Percentiles rank a stretch among this genome's conserved stretches.
Evolutionary conservation across 2,329 filamentous ascomycete species (phyloP).

Genomic region (Whalleya microplaca): DNA sequence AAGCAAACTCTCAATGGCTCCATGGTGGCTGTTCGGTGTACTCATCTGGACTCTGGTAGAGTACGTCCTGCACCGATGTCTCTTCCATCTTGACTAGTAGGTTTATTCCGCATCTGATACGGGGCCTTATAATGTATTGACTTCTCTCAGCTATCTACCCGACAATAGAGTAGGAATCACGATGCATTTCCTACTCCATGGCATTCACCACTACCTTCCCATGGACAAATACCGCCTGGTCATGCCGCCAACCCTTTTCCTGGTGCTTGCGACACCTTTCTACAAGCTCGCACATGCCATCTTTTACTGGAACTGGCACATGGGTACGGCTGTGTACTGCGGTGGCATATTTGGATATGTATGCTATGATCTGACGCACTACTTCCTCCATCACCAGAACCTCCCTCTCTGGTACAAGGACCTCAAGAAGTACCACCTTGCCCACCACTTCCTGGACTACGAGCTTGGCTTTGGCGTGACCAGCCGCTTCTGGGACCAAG

Average conservation of each 20-base stretch:
- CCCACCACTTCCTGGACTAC: constrained; percentile 97
- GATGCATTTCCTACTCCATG: constrained; percentile 90
- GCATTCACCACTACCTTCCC: constrained; percentile 97
- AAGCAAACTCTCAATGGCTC: constrained; percentile 49
- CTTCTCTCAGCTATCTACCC: constrained; percentile 70
- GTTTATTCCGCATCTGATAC: constrained; percentile 38
- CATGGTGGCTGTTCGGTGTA: constrained; percentile 73
- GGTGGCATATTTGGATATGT: constrained; percentile 95
- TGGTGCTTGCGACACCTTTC: constrained; percentile 83
- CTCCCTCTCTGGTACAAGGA: constrained; percentile 87
- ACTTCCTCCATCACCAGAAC: constrained; percentile 96
- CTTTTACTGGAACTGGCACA: constrained; percentile 84
- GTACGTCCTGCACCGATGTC: constrained; percentile 83
- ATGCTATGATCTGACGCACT: constrained; percentile 96
- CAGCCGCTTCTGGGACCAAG: constrained; percentile 89
- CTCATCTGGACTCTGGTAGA: constrained; percentile 88
- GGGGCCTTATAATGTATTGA: constrained; percentile 34
- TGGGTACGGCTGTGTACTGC: constrained; percentile 77
- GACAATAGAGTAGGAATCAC: constrained; percentile 89
- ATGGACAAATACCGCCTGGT: constrained; percentile 98
- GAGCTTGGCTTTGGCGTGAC: constrained; percentile 97
- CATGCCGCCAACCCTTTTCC: constrained; percentile 91
- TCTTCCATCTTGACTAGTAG: constrained; percentile 94
- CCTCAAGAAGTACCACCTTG: constrained; percentile 96
- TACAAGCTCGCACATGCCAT: constrained; percentile 86